Base-by-base conservation (phyloP, 352 stramenopile species). In the Phytophthora syringae region DNA sequence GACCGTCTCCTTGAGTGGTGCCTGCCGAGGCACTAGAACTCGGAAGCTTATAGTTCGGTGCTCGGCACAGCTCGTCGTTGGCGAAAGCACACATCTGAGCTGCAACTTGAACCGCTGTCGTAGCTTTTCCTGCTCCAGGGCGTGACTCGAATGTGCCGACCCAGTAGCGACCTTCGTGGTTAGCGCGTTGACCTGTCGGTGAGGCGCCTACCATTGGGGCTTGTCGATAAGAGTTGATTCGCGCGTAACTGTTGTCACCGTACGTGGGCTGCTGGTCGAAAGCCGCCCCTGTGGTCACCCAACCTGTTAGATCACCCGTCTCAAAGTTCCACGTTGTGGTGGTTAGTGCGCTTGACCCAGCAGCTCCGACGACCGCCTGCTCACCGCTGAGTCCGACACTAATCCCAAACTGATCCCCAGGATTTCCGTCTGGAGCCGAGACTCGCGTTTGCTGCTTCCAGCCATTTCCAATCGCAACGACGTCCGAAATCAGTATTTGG, bases 241-340 rank as follows among this genome's bases (percentile, higher is more conserved):
- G 90, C 21, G 81, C 76, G 55, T 95, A 93, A 24, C 81, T 81
- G 75, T 99, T 99, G 69, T 99, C 97, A 1, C 97, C 97, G 67
- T 89, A 98, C 7, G 97, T 99, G 1, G 97, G 96, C 62, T 99
- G 97, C 21, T 78, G 71, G 28, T 94, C 82, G 63, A 99, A 99
- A 10, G 97, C 97, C 21, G 78, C 92, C 4, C 97, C 97, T 0
- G 95, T 98, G 6, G 81, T 88, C 27, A 81, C 74, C 97, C 97
- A 99, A 1, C 97, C 97, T 0, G 83, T 89, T 34, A 99, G 75
- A 61, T 98, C 89, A 37, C 96, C 97, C 0, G 97, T 99, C 61
- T 99, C 97, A 68, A 99, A 99, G 70, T 99, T 89, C 95, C 97
- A 99, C 15, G 96, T 99, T 44, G 93, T 98, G 2, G 82, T 93